Evolutionary conservation across 495 filamentous ascomycete genomes (phyloP), one percentile per base, ranked within the genome.

Genomic region (Penicillium egyptiacum): DNA sequence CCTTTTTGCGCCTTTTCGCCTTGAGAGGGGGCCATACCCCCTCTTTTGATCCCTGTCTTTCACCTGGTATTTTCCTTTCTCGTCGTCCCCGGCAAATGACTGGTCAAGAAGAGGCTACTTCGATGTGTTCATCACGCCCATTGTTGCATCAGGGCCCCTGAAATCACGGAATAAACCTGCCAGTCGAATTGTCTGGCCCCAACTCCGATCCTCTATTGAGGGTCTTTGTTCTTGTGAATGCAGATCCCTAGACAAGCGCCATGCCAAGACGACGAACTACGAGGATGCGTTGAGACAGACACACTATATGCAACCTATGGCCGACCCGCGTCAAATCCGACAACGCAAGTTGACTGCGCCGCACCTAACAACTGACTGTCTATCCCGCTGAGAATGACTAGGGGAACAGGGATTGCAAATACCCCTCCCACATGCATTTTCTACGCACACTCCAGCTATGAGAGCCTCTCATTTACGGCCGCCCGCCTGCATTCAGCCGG

Each of bases 231-330:
- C 26, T 60, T 25, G 47, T 58, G 50, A 55, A 37, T 42, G 60
- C 48, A 59, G 64, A 69, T 69, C 66, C 49, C 53, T 42, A 44
- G 56, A 66, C 67, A 75, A 71, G 69, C 72, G 72, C 70, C 66
- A 56, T 62, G 74, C 74, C 71, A 76, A 76, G 74, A 51, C 23
- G 59, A 63, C 65, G 57, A 58, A 60, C 66, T 60, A 64, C 61
- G 60, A 61, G 52, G 42, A 25, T 60, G 63, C 63, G 58, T 65
- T 40, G 43, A 60, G 50, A 53, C 25, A 43, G 6, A 44, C 43
- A 56, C 54, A 30, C 50, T 59, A 57, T 49, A 52, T 60, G 46
- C 59, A 59, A 61, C 50, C 54, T 33, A 54, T 48, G 39, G 40
- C 58, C 61, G 56, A 56, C 50, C 61, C 58, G 58, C 57, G 62